Conservation (phyloP, 495 filamentous ascomycete genomes). For the Podospora bellae-mahoneyi region DNA sequence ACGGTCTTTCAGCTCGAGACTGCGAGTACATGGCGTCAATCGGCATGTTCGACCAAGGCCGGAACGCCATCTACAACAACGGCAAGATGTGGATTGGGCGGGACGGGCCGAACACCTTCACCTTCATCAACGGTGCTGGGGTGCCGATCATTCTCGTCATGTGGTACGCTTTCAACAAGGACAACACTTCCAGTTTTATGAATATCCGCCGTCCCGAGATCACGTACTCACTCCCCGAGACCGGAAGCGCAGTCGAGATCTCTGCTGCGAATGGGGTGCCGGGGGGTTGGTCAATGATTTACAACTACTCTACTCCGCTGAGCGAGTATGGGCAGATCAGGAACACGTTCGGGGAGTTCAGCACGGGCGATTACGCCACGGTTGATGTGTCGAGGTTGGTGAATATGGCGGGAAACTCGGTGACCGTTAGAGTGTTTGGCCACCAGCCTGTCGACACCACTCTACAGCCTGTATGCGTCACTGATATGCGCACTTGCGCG, state of each 20-base stretch:
- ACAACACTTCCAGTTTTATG: slow-evolving; percentile 28
- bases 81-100: slow-evolving; percentile 28
- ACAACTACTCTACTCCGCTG: slow-evolving; percentile 28
- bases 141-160: slow-evolving; percentile 26
- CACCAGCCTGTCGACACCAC: neutral
- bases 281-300: slow-evolving; percentile 32
- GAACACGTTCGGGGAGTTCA: slow-evolving; percentile 43
- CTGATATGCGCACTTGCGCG: slow-evolving; percentile 25
- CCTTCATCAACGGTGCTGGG: slow-evolving; percentile 29
- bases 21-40: slow-evolving; percentile 30
- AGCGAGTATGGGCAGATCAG: slow-evolving; percentile 33
- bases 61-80: slow-evolving; percentile 20
- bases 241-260: slow-evolving; percentile 19
- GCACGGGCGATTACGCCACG: slow-evolving; percentile 28
- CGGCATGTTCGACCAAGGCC: slow-evolving; percentile 29
- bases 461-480: slow-evolving; percentile 15
- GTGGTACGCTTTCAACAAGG: slow-evolving; percentile 20
- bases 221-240: slow-evolving; percentile 28
- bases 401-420: slow-evolving; percentile 38
- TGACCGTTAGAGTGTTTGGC: slow-evolving; percentile 23
- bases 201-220: slow-evolving; percentile 26
- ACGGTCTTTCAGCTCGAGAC: slow-evolving; percentile 24
- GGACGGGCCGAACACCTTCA: slow-evolving; percentile 30
- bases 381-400: slow-evolving; percentile 39
- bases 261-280: slow-evolving; percentile 29